Percentiles rank a stretch among this genome's conserved stretches.
phyloP scores from a whole-genome alignment of 2,329 filamentous ascomycete genomes.

The Ilyonectria mors-panacis region DNA sequence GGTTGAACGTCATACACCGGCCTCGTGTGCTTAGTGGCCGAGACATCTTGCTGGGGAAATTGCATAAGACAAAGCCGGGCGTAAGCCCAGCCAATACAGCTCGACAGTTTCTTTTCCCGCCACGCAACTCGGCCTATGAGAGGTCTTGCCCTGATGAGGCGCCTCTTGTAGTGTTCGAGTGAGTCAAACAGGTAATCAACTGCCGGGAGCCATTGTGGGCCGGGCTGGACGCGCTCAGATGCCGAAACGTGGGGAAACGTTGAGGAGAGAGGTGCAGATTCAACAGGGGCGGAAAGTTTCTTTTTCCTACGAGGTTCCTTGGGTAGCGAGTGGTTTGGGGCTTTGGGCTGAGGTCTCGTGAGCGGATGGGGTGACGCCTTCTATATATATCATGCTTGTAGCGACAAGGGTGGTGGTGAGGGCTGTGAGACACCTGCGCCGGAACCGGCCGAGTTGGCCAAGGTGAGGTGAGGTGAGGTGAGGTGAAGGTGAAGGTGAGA shows the following conservation, averaged over 20 bases:
- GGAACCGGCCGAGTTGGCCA: conserved; percentile 1
- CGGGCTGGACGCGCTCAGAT: conserved; percentile 18
- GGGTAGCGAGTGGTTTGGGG: conserved; percentile 9
- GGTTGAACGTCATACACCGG: conserved; percentile 5
- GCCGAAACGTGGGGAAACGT: conserved; percentile 33
- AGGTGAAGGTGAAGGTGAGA: conserved; percentile 11
- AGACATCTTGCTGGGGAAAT: conserved; percentile 3
- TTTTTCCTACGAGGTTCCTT: conserved; percentile 20
- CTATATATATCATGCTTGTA: conserved; percentile 6
- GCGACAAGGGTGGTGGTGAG: neutral
- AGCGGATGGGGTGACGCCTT: conserved; percentile 18
- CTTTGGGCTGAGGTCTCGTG: neutral
- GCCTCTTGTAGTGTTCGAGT: neutral
- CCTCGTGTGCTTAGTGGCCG: conserved; percentile 4
- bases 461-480: conserved; percentile 13
- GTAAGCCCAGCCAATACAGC: conserved; percentile 4
- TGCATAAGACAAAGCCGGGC: conserved; percentile 6
- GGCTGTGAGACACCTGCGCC: neutral
- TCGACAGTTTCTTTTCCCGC: neutral
- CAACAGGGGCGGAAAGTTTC: conserved; percentile 18
- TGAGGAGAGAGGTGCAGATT: conserved; percentile 14
- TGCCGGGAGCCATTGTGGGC: conserved; percentile 25
- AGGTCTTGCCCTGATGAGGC: neutral
- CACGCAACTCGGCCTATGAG: conserved; percentile 2
- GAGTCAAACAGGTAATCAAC: conserved; percentile 14